Evolutionary conservation across 768 basidiomycete genomes (phyloP), one percentile per base, ranked within the genome.

Genomic region (Pisolithus albus): DNA sequence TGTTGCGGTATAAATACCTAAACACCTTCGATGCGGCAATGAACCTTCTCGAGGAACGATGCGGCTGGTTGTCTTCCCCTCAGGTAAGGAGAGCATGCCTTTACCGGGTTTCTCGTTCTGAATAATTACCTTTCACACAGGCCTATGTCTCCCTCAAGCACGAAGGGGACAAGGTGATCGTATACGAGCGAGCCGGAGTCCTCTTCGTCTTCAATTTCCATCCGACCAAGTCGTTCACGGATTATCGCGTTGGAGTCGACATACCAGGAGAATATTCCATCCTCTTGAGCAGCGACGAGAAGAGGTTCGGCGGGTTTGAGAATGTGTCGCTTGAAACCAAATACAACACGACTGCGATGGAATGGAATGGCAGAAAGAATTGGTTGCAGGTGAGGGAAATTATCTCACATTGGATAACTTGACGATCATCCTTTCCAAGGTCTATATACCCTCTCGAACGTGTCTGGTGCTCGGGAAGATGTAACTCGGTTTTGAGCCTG

Each of bases 181-280:
- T 89, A 6, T 97, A 82, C 64, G 96, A 99, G 74, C 87, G 96
- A 47, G 93, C 88, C 18, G 88, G 91, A 30, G 76, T 98, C 40
- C 71, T 99, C 42, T 99, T 97, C 74, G 76, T 98, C 60, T 98
- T 96, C 80, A 98, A 99, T 72, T 95, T 98, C 78, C 84, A 97
- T 73, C 84, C 91, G 5, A 81, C 79, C n/a, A 68, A 88, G 38
- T 95, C 92, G 53, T 99, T 84, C 73, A 82, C 84, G 42, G 92
- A 97, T 68, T 99, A 97, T 70, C 83, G 93, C 44, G 84, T 98
- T 47, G 96, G 96, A 5, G 81, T 95, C 19, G 85, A 97, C 34
- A 78, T 69, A 46, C 70, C 88, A 24, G 96, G 96, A 9, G 83
- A 93, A 68, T 98, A 98, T 69, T 75, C 71, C 46, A 78, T 92